Base-by-base conservation (phyloP, 306 rosid species). In the Malus asiatica region DNA sequence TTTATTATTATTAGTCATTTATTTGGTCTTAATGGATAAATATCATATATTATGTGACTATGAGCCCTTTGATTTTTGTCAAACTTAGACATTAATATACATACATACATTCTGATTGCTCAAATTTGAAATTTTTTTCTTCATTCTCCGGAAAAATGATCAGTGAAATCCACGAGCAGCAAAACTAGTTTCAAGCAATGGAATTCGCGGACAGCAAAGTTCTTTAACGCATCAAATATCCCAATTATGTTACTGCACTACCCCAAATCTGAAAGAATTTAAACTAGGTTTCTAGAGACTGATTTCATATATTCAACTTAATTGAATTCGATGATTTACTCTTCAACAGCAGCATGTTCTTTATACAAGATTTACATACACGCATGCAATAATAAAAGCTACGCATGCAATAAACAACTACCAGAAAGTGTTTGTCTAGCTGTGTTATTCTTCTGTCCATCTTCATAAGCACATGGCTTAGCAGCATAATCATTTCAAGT, bases 191-290 rank as follows among this genome's bases (percentile, higher is more conserved):
- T 87, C 76, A 62, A 84, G 82, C 86, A 92, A 77, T 94, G 98
- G 98, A 86, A 83, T 77, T 87, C 90, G 2, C 79, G 89, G 77
- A 90, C 97, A 4, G 87, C 96, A 14, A 89, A 87, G 66, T 90
- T 91, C 86, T 79, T 97, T 11, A 96, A 80, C 59, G 98, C 95
- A 40, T 81, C 98, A 32, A 94, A 89, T 80, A 32, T 90, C 71
- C 97, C 96, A 0, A 91, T 92, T 77, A 80, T 94, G 71, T 77
- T 94, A 23, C 86, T 94, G 53, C 98, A 77, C 71, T 90, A 85
- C 98, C 98, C 20, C 98, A 93, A 25, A 25, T 23, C 23, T 23
- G 23, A 23, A 23, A 23, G 23, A 23, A 23, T 23, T 23, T 23
- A 23, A 23, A 23, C 23, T 23, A 23, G 23, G 23, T 23, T 23